Conservation (phyloP, 257 asterid species). For the Solanum bulbocastanum region DNA sequence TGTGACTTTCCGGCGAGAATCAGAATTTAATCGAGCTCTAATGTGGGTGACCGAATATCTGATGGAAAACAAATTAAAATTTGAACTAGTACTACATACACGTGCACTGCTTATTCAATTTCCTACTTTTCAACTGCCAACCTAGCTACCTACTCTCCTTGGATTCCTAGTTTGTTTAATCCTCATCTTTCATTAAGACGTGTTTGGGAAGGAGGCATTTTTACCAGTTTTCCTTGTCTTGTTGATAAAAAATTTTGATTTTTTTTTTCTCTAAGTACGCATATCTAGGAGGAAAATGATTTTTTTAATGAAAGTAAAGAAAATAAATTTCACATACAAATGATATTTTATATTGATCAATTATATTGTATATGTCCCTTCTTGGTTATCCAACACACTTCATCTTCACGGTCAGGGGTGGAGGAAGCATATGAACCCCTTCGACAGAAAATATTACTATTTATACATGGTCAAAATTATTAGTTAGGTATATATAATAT, state of each 20-base stretch:
- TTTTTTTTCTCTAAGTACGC: neutral
- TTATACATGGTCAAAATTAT: no score
- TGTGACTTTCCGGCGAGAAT: no score
- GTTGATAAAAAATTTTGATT: no score
- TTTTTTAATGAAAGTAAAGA: rapidly evolving
- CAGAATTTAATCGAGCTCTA: no score
- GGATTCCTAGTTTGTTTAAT: neutral
- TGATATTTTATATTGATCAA: neutral
- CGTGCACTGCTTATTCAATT: neutral
- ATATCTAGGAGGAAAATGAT: neutral
- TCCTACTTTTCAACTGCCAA: neutral
- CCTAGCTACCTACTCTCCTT: neutral
- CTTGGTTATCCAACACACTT: neutral
- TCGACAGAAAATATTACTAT: no score
- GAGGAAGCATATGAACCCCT: no score
- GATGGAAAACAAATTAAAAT: neutral
- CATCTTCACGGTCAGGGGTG: no score
- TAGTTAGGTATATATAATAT: no score
- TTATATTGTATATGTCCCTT: neutral
- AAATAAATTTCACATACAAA: neutral
- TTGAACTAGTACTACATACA: neutral
- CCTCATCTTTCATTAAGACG: neutral
- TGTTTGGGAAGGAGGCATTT: neutral
- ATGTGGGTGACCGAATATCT: no score
- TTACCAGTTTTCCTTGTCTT: neutral